A percentile compares a stretch with the other conserved stretches of the same genome.
Conservation (phyloP, 2,329 filamentous ascomycete genomes). For the Penicillium polonicum region DNA sequence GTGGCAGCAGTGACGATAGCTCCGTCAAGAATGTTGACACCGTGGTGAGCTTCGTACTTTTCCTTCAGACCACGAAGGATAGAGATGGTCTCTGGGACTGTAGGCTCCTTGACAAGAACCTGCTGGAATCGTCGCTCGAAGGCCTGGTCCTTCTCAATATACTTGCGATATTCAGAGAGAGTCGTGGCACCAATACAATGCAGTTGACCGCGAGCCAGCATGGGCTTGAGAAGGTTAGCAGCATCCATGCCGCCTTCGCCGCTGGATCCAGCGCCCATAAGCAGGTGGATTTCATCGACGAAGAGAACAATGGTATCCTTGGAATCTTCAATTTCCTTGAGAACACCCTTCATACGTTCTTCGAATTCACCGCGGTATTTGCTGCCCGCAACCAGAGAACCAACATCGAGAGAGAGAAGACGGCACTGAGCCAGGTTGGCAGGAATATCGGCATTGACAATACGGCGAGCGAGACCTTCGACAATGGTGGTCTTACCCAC, state of each 20-base stretch:
- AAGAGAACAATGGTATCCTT: constrained; percentile 98
- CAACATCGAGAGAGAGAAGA: constrained; percentile 91
- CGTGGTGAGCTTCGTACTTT: constrained; percentile 96
- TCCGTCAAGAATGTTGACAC: constrained; percentile 92
- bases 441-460: constrained; percentile 94
- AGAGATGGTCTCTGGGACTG: constrained; percentile 84
- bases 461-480: constrained; percentile 90
- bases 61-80: constrained; percentile 98
- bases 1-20: constrained; percentile 91
- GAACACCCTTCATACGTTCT: constrained; percentile 97
- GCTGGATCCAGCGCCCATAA: constrained; percentile 94
- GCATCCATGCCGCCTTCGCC: constrained; percentile 99
- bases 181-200: constrained; percentile 99
- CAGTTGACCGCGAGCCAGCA: constrained; percentile 92
- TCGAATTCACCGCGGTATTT: constrained; percentile 99
- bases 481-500: constrained; percentile 98
- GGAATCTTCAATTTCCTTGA: constrained; percentile 93
- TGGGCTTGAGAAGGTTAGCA: constrained; percentile 94
- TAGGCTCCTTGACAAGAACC: constrained; percentile 92
- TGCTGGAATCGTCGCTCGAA: constrained; percentile 99
- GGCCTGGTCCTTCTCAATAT: constrained; percentile 97
- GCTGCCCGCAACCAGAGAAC: constrained; percentile 90
- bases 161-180: constrained; percentile 92
- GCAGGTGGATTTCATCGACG: constrained; percentile 96
- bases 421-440: constrained; percentile 93